Base-by-base conservation (phyloP, 306 rosid genomes). In the Pyrus communis region DNA sequence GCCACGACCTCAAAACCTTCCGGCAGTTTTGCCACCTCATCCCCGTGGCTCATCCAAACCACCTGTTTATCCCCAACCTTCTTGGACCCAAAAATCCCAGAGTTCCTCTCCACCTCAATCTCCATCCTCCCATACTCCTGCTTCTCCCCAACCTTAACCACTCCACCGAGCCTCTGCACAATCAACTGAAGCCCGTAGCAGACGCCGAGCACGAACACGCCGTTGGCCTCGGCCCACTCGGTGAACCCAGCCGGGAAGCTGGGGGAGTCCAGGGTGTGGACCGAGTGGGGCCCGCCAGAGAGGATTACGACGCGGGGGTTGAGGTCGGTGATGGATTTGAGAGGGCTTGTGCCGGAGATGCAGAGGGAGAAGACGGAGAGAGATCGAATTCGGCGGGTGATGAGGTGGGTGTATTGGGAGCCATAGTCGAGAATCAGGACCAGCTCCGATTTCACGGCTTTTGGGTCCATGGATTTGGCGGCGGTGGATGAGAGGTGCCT, bases 11-110 rank as follows among this genome's bases (percentile, higher is more conserved):
- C 74, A 69, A 95, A 95, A 30, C 96, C 99, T 0, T 68, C 31
- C 2, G 99, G 99, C 55, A 92, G 78, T 19, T 60, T 54, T 1
- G 73, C 89, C 18, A 85, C 97, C 84, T 95, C 99, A 30, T 95
- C 97, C 7, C 99, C 97, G 59, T 95, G 99, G 82, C 99, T 95
- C 99, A 95, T 92, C 97, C 99, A 95, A 42, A 95, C 99, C 9
- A 71, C 78, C 84, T 90, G 86, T 38, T 63, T 80, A 23, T 78
- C 84, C 30, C 97, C 97, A 1, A 89, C 83, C 11, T 54, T 67
- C 31, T 81, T 83, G 13, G 75, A 12, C 28, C 85, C 86, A 14
- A 77, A 95, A 14, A 95, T 79, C 9, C 87, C 93, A 4, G 83
- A 74, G 7, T 73, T 64, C 14, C 58, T 63, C 60, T 84, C 85